Evolutionary conservation across 352 stramenopile species (phyloP), one percentile per base, ranked within the genome.

Genomic region (Phytophthora cactorum): DNA sequence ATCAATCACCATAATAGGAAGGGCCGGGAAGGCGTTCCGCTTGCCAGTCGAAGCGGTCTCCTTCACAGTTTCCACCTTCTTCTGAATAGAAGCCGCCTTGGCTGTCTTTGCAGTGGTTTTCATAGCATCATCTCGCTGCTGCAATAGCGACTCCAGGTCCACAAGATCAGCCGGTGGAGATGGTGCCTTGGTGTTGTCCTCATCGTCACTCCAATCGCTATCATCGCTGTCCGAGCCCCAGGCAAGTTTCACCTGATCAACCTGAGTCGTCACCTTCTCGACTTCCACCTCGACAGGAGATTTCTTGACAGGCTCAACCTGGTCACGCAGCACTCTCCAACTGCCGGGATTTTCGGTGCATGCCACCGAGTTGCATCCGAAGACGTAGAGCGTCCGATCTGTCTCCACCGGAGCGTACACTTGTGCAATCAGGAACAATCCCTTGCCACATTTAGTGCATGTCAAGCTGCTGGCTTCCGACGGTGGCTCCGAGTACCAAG

Each of bases 301-400:
- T 41, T 67, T 49, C 17, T 66, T 63, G 29, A 50, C 45, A 5
- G 38, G 36, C 2, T 70, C 57, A 15, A 62, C 54, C 67, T 96
- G 81, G 56, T 93, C 81, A 32, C 88, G 75, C 55, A 96, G 51
- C 34, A 92, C 88, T 57, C 86, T 66, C 88, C 88, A 96, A 56
- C 88, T 92, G 52, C 84, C 82, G 9, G 79, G 46, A 0, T 66
- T 76, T 50, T 92, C 74, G 0, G 77, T 88, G 62, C 88, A 96
- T 1, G 79, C 77, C n/a, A 82, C 69, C 5, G 88, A 87, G 60
- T 96, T 96, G 77, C 88, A 96, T 9, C 88, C 88, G 62, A 96
- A 96, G 4, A 94, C 75, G 45, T 96, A 96, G 10, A 96, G 69
- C 51, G 88, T 91, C 31, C 88, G 81, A 46, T 92, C 78, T 5